Evolutionary conservation across 2,329 filamentous ascomycete genomes (phyloP).

Genomic region (Septoria linicola): DNA sequence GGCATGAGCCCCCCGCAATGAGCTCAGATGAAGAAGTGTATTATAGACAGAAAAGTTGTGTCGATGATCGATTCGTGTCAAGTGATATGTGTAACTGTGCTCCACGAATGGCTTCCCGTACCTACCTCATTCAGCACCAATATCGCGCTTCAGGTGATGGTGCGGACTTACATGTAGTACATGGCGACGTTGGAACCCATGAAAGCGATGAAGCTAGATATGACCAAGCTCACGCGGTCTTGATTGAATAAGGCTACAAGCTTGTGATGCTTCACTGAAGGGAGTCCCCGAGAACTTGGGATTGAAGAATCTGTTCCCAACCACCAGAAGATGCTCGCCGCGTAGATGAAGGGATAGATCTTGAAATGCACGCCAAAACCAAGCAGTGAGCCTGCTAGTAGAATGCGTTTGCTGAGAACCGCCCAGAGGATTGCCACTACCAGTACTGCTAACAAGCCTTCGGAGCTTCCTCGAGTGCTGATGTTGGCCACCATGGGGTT

Average conservation of each 20-base stretch:
- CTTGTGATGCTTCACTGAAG: slow-evolving; percentile 19
- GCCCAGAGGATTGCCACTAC: slow-evolving; percentile 84
- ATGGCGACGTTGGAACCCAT: slow-evolving; percentile 71
- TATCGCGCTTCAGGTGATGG: background rate
- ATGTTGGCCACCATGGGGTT: slow-evolving; percentile 99
- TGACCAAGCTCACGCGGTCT: slow-evolving; percentile 56
- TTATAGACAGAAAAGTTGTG: slow-evolving; percentile 99
- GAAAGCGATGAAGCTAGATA: slow-evolving; percentile 72
- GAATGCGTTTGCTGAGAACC: slow-evolving; percentile 61
- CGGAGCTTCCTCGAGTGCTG: slow-evolving; percentile 89
- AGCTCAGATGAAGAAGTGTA: slow-evolving; percentile 81
- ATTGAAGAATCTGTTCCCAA: slow-evolving; percentile 53
- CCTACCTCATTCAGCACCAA: slow-evolving; percentile 42
- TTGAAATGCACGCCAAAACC: slow-evolving; percentile 93
- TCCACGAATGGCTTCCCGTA: slow-evolving; percentile 80
- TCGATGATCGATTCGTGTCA: slow-evolving; percentile 89
- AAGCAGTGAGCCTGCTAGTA: slow-evolving; percentile 70
- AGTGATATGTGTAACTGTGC: slow-evolving; percentile 90
- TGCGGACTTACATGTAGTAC: slow-evolving; percentile 65
- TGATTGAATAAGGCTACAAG: slow-evolving; percentile 24
- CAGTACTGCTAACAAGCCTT: slow-evolving; percentile 82
- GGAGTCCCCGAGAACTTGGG: background rate
- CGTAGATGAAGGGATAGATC: slow-evolving; percentile 98
- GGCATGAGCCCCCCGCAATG: slow-evolving; percentile 54
- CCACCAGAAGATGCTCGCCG: slow-evolving; percentile 76